Percentiles rank a stretch among this genome's conserved stretches.
Conservation (phyloP, 208 protist genomes). For the Porcisia deanei region DNA sequence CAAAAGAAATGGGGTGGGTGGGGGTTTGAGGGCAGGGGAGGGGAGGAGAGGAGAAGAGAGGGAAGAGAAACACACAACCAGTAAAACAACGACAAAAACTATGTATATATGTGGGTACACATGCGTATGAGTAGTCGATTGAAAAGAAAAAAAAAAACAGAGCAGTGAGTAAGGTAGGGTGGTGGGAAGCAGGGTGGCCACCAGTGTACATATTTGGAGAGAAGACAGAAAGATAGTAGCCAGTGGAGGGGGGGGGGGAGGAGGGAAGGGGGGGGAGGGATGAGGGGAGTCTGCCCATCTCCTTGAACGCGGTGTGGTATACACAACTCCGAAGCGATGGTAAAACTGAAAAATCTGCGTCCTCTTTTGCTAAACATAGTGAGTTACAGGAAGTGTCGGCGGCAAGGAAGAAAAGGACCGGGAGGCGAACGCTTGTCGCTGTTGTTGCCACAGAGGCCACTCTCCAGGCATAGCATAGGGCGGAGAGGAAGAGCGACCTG, state of each 20-base stretch:
- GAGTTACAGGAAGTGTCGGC: not conserved
- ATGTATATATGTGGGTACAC: not conserved
- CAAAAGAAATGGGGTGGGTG: no score
- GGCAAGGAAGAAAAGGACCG: not conserved
- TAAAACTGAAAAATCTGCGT: not conserved
- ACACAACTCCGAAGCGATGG: not conserved
- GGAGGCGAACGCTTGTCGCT: not conserved
- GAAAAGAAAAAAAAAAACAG: conserved; percentile 16
- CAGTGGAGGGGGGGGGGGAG: no score
- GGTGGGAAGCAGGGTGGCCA: not conserved
- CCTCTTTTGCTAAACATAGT: not conserved
- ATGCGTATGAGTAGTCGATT: no score
- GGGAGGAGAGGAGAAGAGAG: not conserved
- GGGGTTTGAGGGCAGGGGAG: not conserved
- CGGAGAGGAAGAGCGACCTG: conserved; percentile 1
- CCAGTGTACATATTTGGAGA: not conserved
- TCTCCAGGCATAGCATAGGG: not conserved
- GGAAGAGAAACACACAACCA: not conserved
- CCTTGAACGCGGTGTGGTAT: not conserved
- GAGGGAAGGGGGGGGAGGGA: no score
- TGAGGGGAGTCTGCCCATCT: not conserved
- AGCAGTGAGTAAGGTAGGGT: not conserved
- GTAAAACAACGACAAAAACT: not conserved
- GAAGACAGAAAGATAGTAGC: not conserved
- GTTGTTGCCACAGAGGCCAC: not conserved